Conservation (phyloP, 2,329 filamentous ascomycete species). For the Penicillium crustosum region DNA sequence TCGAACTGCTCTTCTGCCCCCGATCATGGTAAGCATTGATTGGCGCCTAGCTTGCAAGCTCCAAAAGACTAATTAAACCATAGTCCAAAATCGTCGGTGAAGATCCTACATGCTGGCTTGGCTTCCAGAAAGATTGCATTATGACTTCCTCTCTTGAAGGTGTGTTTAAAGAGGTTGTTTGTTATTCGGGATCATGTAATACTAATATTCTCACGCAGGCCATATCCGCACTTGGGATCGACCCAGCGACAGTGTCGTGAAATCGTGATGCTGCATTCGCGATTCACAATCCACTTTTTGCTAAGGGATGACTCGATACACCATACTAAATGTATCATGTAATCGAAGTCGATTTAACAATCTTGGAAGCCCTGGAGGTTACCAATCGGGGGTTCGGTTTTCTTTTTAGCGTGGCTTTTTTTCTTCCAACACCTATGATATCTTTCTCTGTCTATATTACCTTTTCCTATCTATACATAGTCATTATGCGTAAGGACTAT, state of each 20-base stretch:
- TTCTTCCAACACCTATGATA: not conserved
- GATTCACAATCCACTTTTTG: not conserved
- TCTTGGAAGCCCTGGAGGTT: not conserved
- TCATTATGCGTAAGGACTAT: not conserved
- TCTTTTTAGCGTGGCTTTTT: not conserved
- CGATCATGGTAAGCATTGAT: constrained; percentile 69
- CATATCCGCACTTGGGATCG: constrained; percentile 75
- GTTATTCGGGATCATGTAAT: constrained; percentile 4
- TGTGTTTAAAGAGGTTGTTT: constrained; percentile 47
- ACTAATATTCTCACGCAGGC: constrained; percentile 49
- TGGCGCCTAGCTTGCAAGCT: not conserved
- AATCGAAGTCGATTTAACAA: not conserved
- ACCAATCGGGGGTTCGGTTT: not conserved
- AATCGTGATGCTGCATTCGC: constrained; percentile 19
- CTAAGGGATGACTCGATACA: not conserved
- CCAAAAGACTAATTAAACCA: constrained; percentile 11
- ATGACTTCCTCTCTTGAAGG: constrained; percentile 89
- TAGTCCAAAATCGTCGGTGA: constrained; percentile 81
- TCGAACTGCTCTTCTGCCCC: constrained; percentile 80
- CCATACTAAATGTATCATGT: not conserved
- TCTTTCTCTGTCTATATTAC: not conserved
- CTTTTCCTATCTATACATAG: not conserved
- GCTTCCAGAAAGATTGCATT: constrained; percentile 91
- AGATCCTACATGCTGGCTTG: constrained; percentile 84
- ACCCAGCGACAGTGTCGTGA: constrained; percentile 49